Base-by-base conservation (phyloP, 1,139 yeast species). In the Yamadazyma jaroonii region DNA sequence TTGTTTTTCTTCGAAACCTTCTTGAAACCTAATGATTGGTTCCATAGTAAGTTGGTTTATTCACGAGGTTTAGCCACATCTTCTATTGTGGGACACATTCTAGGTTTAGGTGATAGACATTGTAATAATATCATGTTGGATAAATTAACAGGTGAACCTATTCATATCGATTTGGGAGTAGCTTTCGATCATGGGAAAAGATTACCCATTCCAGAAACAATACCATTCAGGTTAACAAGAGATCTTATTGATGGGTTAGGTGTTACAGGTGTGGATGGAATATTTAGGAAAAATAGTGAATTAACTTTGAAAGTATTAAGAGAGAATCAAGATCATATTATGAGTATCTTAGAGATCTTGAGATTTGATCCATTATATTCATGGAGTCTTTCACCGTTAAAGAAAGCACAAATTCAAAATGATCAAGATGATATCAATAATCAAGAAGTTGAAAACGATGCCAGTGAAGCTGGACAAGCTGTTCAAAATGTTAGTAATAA, bases 41-140 rank as follows among this genome's bases (percentile, higher is more conserved):
- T 83, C 49, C 58, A 59, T 14, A 77, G 84, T 29, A 73, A 89
- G 34, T 68, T 76, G 12, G 62, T 67, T 1, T 94, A 89, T 57
- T 77, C 87, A 0, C 77, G 81, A 40, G 96, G 97, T 0, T 71
- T 87, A 3, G 97, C 97, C 0, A 77, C 89, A 0, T 77, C 84
- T 2, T 89, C 97, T 0, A 85, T 94, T 37, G 81, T 89, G 14
- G 98, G 98, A 0, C 74, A 86, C 56, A 71, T 90, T 9, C 64
- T 94, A 24, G 99, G 99, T 0, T 69, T 94, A 9, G 99, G 99
- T 2, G 99, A 94, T 56, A 70, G 99, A 20, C 99, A 94, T 59
- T 79, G 95, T 54, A 88, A 88, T 56, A 94, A 94, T 56, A 84
- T 94, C 31, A 61, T 94, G 40, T 56, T 94, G n/a, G 97, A 94